These are phyloP conservation scores for Penicillium coprophilum DNA, from an alignment of 495 filamentous ascomycete genomes.

Conservation along the genomic window DNA sequence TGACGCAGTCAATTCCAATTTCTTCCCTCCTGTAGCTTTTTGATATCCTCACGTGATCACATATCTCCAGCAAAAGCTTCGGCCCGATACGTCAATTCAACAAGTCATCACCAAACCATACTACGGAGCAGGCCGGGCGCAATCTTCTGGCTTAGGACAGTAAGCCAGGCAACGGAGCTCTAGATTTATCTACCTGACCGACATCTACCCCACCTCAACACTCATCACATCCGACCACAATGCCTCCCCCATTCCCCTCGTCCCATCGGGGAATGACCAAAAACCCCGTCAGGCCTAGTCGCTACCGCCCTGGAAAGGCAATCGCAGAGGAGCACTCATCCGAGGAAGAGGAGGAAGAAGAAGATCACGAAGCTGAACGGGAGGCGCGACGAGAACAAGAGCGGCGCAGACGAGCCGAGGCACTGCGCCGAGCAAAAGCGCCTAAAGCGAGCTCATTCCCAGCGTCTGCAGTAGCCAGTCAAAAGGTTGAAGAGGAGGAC, in stretches of 20 bases:
- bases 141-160: conserved; percentile 19
- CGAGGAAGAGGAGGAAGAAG: conserved; percentile 50
- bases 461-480: conserved; percentile 36
- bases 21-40: background rate
- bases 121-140: conserved; percentile 21
- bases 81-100: conserved; percentile 30
- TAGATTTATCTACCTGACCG: conserved; percentile 22
- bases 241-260: conserved; percentile 60
- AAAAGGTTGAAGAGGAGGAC: conserved; percentile 39
- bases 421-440: conserved; percentile 40
- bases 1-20: background rate
- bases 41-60: conserved; percentile 15
- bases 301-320: conserved; percentile 85
- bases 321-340: conserved; percentile 66
- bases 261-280: conserved; percentile 87
- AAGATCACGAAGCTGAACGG: conserved; percentile 51
- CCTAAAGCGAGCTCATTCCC: conserved; percentile 65
- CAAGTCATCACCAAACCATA: conserved; percentile 34
- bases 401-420: conserved; percentile 31
- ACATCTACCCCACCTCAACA: background rate
- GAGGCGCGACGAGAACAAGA: conserved; percentile 43
- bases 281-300: conserved; percentile 73
- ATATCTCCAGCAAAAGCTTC: conserved; percentile 32
- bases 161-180: conserved; percentile 22
- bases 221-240: conserved; percentile 38